Evolutionary conservation across 768 basidiomycete species (phyloP), one percentile per base, ranked within the genome.

Genomic region (Pluteus cervinus): DNA sequence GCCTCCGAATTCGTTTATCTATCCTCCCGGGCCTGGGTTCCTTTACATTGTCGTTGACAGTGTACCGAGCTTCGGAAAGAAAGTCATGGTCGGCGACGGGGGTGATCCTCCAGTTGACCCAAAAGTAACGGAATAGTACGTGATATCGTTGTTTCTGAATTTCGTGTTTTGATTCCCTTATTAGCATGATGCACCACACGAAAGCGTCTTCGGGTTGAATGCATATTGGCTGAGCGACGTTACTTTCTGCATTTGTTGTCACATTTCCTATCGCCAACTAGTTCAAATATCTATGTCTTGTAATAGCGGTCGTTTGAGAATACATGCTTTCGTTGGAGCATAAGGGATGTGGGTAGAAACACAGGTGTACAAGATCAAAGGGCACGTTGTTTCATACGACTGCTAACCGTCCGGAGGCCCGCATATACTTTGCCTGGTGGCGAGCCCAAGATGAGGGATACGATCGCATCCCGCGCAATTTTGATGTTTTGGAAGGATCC

Each of bases 401-500:
- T 84, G 56, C 88, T 88, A 32, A 96, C 87, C 4, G 90, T 92
- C 55, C 92, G 73, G 48, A 98, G 62, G 23, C 88, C 85, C 5
- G 92, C 87, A 49, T 97, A 88, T 5, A 91, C 88, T 55, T 91
- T 89, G 36, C 93, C 93, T 34, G 93, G 93, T 0, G 93, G 93
- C 10, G 91, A 93, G 22, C 93, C 93, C 11, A 97, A 72, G 47
- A 97, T 97, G 14, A 96, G 75, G 10, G 89, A 91, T 18, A 96
- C 93, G 44, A 99, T 81, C 5, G 96, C 92, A 59, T 97, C 94
- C 40, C 93, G 76, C 0, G 96, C 96, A 41, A 98, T 77, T 62
- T 94, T 96, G 70, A 99, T 98, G 54, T 96, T 96, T 68, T 93
- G 89, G 67, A 96, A 97, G 11, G 93, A 94, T 16, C 96, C 96